Conservation (phyloP, 768 basidiomycete genomes). For the Hygrocybe punicea region DNA sequence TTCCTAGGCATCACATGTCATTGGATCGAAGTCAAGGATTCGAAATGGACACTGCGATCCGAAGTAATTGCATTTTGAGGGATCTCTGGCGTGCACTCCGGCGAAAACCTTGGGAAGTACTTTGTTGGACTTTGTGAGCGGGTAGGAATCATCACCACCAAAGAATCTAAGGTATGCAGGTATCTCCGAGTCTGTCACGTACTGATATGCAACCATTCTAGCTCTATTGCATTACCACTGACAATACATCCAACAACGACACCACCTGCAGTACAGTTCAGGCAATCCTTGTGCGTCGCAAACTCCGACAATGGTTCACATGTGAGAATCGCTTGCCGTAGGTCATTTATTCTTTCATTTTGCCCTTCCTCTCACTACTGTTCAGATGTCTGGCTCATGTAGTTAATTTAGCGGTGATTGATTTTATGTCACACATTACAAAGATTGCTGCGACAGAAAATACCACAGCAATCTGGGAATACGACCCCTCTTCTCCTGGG, state of each 20-base stretch:
- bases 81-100: constrained; percentile 22
- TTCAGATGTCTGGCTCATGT: constrained; percentile 28
- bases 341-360: no score
- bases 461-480: constrained; percentile 33
- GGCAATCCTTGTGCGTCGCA: constrained; percentile 7
- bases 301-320: constrained; percentile 13
- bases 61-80: constrained; percentile 23
- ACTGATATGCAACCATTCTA: constrained; percentile 7
- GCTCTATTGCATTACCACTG: constrained; percentile 21
- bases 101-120: constrained; percentile 27
- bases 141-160: constrained; percentile 19
- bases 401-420: constrained; percentile 25
- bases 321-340: constrained; percentile 16
- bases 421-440: constrained; percentile 32
- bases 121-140: constrained; percentile 23
- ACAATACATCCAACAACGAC: constrained; percentile 27
- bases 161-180: constrained; percentile 21
- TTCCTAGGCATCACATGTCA: constrained; percentile 24
- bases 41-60: constrained; percentile 20
- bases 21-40: constrained; percentile 21
- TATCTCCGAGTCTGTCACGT: not conserved
- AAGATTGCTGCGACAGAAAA: constrained; percentile 27
- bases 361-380: no score
- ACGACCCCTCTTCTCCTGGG: constrained; percentile 20
- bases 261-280: constrained; percentile 18